Evolutionary conservation across 495 filamentous ascomycete species (phyloP).

Genomic region (Hypomontagnella monticulosa): DNA sequence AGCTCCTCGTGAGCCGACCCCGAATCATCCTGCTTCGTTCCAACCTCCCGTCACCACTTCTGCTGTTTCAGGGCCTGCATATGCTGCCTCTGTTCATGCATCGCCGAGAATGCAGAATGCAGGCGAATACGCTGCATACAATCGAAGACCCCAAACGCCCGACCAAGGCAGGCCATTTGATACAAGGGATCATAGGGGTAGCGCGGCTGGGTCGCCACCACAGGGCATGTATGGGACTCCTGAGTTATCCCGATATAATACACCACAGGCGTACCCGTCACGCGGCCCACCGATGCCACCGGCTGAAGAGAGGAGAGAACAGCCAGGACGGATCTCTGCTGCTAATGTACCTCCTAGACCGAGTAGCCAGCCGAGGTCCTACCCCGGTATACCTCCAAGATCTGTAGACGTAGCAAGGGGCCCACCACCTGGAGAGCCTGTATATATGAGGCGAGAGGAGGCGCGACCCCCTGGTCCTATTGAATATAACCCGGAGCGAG

Average conservation of each 20-base stretch:
- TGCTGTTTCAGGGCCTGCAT: constrained; percentile 56
- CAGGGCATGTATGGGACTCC: constrained; percentile 59
- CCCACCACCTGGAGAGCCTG: constrained; percentile 49
- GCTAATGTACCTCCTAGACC: constrained; percentile 57
- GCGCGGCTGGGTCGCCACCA: constrained; percentile 57
- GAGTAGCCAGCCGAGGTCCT: constrained; percentile 62
- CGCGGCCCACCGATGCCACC: constrained; percentile 52
- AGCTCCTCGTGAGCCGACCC: constrained; percentile 58
- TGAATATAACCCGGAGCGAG: constrained; percentile 60
- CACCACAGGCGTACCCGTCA: constrained; percentile 60
- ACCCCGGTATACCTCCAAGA: constrained; percentile 52
- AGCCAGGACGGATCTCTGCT: constrained; percentile 48
- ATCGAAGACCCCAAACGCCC: constrained; percentile 76
- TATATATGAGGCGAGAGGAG: constrained; percentile 57
- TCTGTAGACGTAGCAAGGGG: constrained; percentile 52
- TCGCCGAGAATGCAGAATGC: constrained; percentile 61
- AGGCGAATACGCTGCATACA: constrained; percentile 66
- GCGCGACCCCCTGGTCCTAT: constrained; percentile 35
- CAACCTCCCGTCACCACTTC: constrained; percentile 63
- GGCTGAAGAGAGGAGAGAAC: constrained; percentile 54
- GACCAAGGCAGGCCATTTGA: constrained; percentile 67
- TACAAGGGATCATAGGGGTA: constrained; percentile 55
- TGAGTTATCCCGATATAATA: constrained; percentile 63
- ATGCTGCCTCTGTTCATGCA: constrained; percentile 58
- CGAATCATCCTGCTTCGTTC: constrained; percentile 62